Evolutionary conservation across 1,139 yeast genomes (phyloP), one percentile per base, ranked within the genome.

Genomic region (Sugiyamaella japonica): DNA sequence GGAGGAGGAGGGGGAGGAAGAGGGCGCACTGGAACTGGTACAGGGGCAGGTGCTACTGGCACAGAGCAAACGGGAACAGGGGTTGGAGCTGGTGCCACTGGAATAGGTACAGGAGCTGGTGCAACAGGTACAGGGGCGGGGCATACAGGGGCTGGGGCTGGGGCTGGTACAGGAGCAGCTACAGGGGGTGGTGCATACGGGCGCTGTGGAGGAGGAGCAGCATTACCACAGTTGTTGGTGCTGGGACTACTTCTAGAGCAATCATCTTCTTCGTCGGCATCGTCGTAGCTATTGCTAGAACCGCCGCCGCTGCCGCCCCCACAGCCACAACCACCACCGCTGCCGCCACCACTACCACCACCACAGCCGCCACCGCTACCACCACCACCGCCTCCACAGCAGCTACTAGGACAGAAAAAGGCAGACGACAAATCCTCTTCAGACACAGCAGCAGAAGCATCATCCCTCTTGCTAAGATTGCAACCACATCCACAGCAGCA

Each of bases 51-150:
- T 31, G 59, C 52, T 39, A 46, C 40, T 29, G 43, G 49, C 13
- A 42, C 32, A 13, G 56, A 47, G 45, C 29, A 48, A 25, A 48
- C 51, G 3, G 53, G 50, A 23, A 34, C 42, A 28, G 55, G 47
- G 13, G 59, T 44, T 25, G 48, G 37, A 48, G 52, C 49, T 2
- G 52, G 43, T 23, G 50, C 41, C 25, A 20, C 25, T 20, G 25
- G 25, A 20, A 49, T 34, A 16, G 51, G 48, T 20, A 49, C 37
- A 4, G 55, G 52, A 13, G 50, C 50, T 29, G 57, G 56, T 39
- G 56, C 25, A 47, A 48, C 42, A 16, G 56, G 54, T n/a, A 53
- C 55, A 16, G 52, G 50, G 25, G 54, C 52, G 7, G 53, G 52
- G 20, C 13, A 31, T 31, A 39, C 46, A 10, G 56, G 50, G 15